Percentiles rank a stretch among this genome's conserved stretches.
These are phyloP conservation scores for Pseudovirgaria hyperparasitica DNA, from an alignment of 2,329 filamentous ascomycete species.

Conservation along the genomic window DNA sequence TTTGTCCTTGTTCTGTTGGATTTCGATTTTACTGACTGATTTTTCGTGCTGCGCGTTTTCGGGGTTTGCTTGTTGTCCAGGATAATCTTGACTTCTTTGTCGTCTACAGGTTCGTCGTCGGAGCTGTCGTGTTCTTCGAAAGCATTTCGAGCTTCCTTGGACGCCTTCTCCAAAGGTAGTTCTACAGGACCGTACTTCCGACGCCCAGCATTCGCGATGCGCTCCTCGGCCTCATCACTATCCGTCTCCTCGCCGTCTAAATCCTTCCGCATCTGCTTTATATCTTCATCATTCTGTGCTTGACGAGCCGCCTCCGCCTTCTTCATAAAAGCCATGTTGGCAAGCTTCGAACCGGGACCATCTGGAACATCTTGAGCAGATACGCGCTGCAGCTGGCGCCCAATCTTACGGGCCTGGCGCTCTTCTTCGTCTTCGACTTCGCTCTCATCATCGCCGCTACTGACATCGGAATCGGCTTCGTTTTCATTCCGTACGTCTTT, in stretches of 20 bases:
- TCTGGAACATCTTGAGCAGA: no score
- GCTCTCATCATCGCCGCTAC: constrained; percentile 40
- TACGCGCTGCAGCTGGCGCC: constrained; percentile 22
- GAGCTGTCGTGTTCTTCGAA: constrained; percentile 48
- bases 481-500: constrained; percentile 41
- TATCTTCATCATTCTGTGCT: constrained; percentile 65
- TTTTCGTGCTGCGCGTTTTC: constrained; percentile 3
- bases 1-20: not conserved
- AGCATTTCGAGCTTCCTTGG: constrained; percentile 32
- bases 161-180: constrained; percentile 18
- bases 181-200: constrained; percentile 52
- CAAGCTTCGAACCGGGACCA: constrained; percentile 52
- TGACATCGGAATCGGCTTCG: constrained; percentile 37
- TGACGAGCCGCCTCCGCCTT: constrained; percentile 70
- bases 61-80: constrained; percentile 4
- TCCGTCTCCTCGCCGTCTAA: constrained; percentile 49
- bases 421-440: constrained; percentile 54
- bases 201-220: constrained; percentile 53
- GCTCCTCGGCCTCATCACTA: constrained; percentile 35
- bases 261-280: constrained; percentile 48
- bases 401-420: no score
- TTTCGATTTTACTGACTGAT: not conserved
- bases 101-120: constrained; percentile 25
- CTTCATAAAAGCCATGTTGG: constrained; percentile 89
- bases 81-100: constrained; percentile 15